Conservation (phyloP, 371 early-diverging fungal species). For the Apophysomyces ossiformis region DNA sequence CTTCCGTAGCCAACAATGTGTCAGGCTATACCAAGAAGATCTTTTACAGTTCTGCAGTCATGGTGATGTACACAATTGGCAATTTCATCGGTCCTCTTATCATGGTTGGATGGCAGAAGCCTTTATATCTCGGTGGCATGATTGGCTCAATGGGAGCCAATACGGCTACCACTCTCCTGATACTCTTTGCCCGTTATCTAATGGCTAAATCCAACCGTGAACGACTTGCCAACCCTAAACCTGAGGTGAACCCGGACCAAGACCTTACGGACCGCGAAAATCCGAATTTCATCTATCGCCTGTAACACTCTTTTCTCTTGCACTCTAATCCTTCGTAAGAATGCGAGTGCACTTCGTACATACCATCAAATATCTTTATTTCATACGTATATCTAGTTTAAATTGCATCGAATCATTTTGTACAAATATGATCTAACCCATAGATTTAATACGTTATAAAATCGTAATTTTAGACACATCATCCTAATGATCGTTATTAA, state of each 20-base stretch:
- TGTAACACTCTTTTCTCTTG: constrained; percentile 11
- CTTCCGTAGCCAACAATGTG: constrained; percentile 35
- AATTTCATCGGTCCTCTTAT: constrained; percentile 31
- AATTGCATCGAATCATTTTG: too few species aligned
- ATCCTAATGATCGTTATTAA: too few species aligned
- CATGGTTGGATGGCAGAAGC: constrained; percentile 30
- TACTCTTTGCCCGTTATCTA: constrained; percentile 21
- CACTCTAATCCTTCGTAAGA: constrained; percentile 1
- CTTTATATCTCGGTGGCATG: constrained; percentile 44
- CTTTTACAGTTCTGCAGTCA: constrained; percentile 27
- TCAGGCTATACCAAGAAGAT: constrained; percentile 42
- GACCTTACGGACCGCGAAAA: constrained; percentile 28
- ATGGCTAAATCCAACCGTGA: constrained; percentile 25
- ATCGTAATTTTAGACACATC: too few species aligned
- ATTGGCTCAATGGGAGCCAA: constrained; percentile 30
- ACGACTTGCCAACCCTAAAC: not conserved
- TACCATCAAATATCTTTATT: too few species aligned
- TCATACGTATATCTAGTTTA: too few species aligned
- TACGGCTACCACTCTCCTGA: constrained; percentile 12
- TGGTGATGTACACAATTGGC: constrained; percentile 36
- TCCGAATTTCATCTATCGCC: constrained; percentile 28
- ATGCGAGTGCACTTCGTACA: too few species aligned
- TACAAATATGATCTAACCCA: too few species aligned
- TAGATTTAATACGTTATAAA: too few species aligned
- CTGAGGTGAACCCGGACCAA: constrained; percentile 4